phyloP scores from a whole-genome alignment of 805 yeast species.

The Myxozyma melibiosi region DNA sequence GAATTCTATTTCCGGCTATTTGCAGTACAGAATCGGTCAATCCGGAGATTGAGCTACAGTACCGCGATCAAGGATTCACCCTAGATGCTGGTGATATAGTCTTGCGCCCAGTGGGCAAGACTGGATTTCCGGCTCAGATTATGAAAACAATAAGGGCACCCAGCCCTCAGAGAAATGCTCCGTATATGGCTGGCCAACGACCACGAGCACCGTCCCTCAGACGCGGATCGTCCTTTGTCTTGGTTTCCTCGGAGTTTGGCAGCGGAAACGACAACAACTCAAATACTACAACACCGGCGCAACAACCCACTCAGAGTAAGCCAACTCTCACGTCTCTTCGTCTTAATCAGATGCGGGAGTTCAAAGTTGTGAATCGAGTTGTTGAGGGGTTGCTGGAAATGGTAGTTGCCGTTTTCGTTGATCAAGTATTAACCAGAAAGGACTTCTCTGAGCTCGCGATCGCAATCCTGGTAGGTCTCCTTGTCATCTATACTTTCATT shows the following conservation, averaged over 20 bases:
- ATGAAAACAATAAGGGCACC: constrained; percentile 21
- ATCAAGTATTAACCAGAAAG: constrained; percentile 31
- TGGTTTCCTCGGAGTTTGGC: constrained; percentile 24
- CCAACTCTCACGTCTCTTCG: constrained; percentile 2
- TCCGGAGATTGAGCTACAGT: constrained; percentile 32
- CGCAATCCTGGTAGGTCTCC: constrained; percentile 17
- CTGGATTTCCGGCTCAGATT: constrained; percentile 27
- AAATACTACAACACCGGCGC: neutral
- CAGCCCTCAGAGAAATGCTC: neutral
- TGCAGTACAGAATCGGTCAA: constrained; percentile 31
- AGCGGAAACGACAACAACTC: neutral
- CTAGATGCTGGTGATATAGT: constrained; percentile 31
- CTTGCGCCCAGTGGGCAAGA: constrained; percentile 25
- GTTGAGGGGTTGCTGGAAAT: constrained; percentile 35
- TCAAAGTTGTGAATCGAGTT: constrained; percentile 26
- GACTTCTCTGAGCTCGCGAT: constrained; percentile 33
- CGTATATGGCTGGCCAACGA: constrained; percentile 5
- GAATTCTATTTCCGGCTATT: constrained; percentile 31
- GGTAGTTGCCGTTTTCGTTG: constrained; percentile 33
- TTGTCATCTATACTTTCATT: neutral
- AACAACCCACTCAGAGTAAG: neutral
- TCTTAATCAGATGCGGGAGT: constrained; percentile 14
- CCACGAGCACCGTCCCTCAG: constrained; percentile 31
- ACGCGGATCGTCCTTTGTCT: constrained; percentile 32
- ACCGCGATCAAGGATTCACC: constrained; percentile 23